Conservation (phyloP, 1,284 basidiomycete species). For the Cryptococcus sp. region DNA sequence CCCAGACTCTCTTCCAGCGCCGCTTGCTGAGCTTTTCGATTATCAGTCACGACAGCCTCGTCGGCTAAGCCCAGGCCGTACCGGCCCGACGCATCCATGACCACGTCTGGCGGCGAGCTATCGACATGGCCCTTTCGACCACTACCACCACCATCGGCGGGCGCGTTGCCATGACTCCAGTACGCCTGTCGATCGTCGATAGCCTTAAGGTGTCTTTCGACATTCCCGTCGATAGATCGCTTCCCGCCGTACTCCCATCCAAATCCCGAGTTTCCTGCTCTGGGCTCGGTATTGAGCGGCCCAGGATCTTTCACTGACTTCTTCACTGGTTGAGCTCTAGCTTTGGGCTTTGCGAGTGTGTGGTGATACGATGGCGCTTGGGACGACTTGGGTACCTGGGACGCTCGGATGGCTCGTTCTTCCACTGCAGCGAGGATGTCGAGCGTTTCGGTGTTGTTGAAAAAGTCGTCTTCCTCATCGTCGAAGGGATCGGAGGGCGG, state of each 20-base stretch:
- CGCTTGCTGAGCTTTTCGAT: slow-evolving; percentile 18
- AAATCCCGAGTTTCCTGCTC: slow-evolving; percentile 32
- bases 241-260: slow-evolving; percentile 47
- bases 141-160: neutral
- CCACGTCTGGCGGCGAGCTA: slow-evolving; percentile 26
- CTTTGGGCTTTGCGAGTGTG: slow-evolving; percentile 27
- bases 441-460: slow-evolving; percentile 37
- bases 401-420: slow-evolving; percentile 27
- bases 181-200: slow-evolving; percentile 26
- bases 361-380: slow-evolving; percentile 31
- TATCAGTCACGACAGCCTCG: slow-evolving; percentile 32
- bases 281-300: slow-evolving; percentile 44
- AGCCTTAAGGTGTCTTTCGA: slow-evolving; percentile 24
- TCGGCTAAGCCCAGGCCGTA: slow-evolving; percentile 29
- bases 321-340: neutral
- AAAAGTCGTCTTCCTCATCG: slow-evolving; percentile 42
- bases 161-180: slow-evolving; percentile 10
- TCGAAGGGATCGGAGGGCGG: slow-evolving; percentile 40
- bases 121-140: slow-evolving; percentile 18
- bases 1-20: slow-evolving; percentile 20
- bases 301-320: slow-evolving; percentile 24
- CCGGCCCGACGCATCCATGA: slow-evolving; percentile 31
- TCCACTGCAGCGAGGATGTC: slow-evolving; percentile 32
- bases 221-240: slow-evolving; percentile 25
- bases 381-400: slow-evolving; percentile 22